Base-by-base conservation (phyloP, 1,139 yeast species). In the Magnusiomyces suaveolens region DNA sequence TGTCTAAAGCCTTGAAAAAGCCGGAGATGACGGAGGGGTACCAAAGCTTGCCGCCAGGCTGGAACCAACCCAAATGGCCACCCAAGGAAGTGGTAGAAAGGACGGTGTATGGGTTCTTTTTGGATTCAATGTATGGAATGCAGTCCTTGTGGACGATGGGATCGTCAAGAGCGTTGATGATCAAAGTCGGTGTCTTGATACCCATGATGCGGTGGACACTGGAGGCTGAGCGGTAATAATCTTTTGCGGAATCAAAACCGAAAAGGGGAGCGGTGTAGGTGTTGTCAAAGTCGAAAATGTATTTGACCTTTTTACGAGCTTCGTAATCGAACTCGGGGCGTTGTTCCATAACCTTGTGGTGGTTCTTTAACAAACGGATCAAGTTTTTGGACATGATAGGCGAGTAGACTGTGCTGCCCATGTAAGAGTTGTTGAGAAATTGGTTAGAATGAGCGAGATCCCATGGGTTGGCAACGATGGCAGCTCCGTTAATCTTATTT, bases 381-480 rank as follows among this genome's bases (percentile, higher is more conserved):
- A 90, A 75, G 59, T 86, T 87, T 50, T 75, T 72, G 8, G 90
- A 75, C 75, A 90, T 81, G 3, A 80, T 75, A 14, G 86, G 83
- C 46, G 80, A 76, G 66, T 89, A 86, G 33, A 87, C 66, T 53
- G 75, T 72, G 29, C 71, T 72, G 1, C 95, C 89, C 62, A 88
- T 71, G 67, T 77, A 78, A 48, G 84, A 78, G 33, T 65, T 63
- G 33, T 74, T 69, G 57, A 89, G 67, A 54, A 75, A 77, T 56
- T 74, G 69, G 16, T 80, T 74, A 33, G 89, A 78, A 54, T 77
- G 78, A 29, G 74, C 71, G 70, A 90, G 72, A 66, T 88, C 95
- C 96, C 96, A 90, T 16, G 96, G 96, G 59, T 83, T 79, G 8
- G 88, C 87, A 43, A 88, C 73, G 14, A 82, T 70, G 26, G 80